Percentiles rank a stretch among this genome's conserved stretches.
Evolutionary conservation across 441 rosid species (phyloP).

Genomic region (Jatropha podagrica): DNA sequence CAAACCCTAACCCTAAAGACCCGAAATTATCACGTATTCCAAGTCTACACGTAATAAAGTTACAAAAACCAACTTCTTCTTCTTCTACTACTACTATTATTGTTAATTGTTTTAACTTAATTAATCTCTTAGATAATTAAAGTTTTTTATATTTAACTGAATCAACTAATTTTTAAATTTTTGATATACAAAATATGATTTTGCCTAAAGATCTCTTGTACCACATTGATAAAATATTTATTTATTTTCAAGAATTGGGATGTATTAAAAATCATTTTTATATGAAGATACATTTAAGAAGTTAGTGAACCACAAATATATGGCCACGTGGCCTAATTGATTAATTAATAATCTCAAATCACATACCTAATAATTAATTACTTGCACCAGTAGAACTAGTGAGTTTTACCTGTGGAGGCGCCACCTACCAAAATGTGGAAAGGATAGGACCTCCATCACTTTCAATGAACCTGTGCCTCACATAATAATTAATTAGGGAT

Average conservation of each 20-base stretch:
- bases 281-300: not conserved
- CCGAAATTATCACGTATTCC: constrained; percentile 18
- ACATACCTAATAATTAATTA: constrained; percentile 46
- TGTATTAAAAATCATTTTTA: too few species aligned
- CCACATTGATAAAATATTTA: too few species aligned
- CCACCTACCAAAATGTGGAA: constrained; percentile 26
- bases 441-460: constrained; percentile 35
- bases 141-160: too few species aligned
- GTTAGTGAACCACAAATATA: constrained; percentile 2
- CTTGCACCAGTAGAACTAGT: constrained; percentile 35
- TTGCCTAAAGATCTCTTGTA: too few species aligned
- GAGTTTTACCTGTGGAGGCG: constrained; percentile 22
- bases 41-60: constrained; percentile 21
- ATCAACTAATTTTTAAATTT: too few species aligned
- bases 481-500: not conserved
- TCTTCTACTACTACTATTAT: too few species aligned
- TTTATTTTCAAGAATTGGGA: too few species aligned
- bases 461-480: constrained; percentile 27
- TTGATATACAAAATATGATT: too few species aligned
- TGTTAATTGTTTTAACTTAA: not conserved
- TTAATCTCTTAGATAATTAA: too few species aligned
- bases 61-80: not conserved
- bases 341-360: constrained; percentile 36
- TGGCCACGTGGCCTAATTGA: constrained; percentile 20
- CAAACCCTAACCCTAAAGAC: constrained; percentile 39